Percentiles rank a stretch among this genome's conserved stretches.
These are phyloP conservation scores for Monosporascus sp. DNA, from an alignment of 2,329 filamentous ascomycete species.

Conservation along the genomic window DNA sequence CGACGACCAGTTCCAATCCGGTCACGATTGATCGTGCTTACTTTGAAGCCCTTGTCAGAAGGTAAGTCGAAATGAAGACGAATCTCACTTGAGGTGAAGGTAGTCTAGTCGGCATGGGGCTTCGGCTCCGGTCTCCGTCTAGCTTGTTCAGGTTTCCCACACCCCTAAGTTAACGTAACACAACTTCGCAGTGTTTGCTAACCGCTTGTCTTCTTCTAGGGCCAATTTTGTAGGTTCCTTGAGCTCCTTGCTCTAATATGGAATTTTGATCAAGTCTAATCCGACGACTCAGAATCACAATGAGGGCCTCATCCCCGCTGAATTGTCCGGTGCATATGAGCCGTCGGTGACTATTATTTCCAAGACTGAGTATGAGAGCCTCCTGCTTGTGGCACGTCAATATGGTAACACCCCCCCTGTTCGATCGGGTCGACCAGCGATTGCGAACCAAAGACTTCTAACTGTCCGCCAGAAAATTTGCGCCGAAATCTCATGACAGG, in stretches of 20 bases:
- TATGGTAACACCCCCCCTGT: conserved; percentile 42
- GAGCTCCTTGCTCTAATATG: neutral
- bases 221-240: conserved; percentile 22
- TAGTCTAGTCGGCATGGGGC: too few relatives aligned
- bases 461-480: conserved; percentile 33
- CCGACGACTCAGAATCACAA: conserved; percentile 11
- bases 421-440: neutral
- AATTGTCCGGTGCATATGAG: conserved; percentile 28
- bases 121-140: neutral
- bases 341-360: conserved; percentile 47
- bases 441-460: conserved; percentile 2
- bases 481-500: conserved; percentile 43
- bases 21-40: conserved; percentile 57
- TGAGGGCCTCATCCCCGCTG: conserved; percentile 3
- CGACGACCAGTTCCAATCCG: conserved; percentile 19
- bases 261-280: conserved; percentile 5
- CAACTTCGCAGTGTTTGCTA: conserved; percentile 10
- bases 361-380: conserved; percentile 54
- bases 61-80: conserved; percentile 38
- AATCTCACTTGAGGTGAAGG: too few relatives aligned
- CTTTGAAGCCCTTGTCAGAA: conserved; percentile 56
- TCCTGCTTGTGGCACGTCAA: conserved; percentile 47
- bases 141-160: neutral
- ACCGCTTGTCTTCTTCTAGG: conserved; percentile 11
- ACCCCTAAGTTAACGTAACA: neutral